phyloP scores from a whole-genome alignment of 2,329 filamentous ascomycete species.

The Leptodontidium sp. region DNA sequence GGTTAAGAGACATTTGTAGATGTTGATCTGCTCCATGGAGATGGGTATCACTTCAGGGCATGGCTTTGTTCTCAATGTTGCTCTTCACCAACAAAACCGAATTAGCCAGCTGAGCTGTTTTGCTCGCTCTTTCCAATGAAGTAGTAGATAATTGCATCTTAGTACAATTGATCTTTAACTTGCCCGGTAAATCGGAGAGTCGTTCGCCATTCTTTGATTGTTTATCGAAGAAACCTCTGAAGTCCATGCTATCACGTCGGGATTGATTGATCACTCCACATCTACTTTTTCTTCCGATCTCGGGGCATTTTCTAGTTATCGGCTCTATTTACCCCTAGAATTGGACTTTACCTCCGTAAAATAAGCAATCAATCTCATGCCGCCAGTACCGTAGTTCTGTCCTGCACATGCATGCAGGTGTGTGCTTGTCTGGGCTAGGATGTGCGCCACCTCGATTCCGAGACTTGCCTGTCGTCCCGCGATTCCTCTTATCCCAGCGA shows the following conservation, averaged over 20 bases:
- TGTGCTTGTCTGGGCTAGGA: neutral
- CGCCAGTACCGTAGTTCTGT: neutral
- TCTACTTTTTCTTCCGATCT: neutral
- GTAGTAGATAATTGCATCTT: too few species aligned
- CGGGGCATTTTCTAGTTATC: neutral
- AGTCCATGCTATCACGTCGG: neutral
- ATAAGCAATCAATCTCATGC: neutral
- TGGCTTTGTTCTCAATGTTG: too few species aligned
- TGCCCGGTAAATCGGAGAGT: too few species aligned
- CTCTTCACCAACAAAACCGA: too few species aligned
- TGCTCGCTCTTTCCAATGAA: too few species aligned
- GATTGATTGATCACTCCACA: neutral
- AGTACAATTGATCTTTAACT: too few species aligned
- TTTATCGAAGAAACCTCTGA: neutral
- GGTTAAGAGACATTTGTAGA: conserved; percentile 22
- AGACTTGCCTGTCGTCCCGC: neutral
- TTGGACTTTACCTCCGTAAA: neutral
- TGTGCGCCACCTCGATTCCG: neutral
- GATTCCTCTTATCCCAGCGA: neutral
- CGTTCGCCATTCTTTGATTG: neutral
- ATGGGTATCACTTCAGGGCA: neutral
- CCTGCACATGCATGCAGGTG: neutral
- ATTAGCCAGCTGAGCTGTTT: too few species aligned
- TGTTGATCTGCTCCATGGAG: neutral
- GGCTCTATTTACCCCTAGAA: neutral